Conservation (phyloP, 768 basidiomycete species). For the Termitomyces sp. region DNA sequence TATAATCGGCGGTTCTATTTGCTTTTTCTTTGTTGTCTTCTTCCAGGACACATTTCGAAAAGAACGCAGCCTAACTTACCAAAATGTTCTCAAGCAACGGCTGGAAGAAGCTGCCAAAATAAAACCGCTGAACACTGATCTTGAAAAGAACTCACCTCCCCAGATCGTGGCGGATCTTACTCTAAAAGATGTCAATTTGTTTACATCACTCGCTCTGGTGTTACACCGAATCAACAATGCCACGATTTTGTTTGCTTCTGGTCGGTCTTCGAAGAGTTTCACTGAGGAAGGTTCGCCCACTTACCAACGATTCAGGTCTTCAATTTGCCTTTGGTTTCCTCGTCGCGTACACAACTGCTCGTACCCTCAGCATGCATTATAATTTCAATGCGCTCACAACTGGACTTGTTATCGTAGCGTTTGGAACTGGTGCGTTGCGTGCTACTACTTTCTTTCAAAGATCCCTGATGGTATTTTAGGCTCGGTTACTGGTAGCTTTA, state of each 20-base stretch:
- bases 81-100: slow-evolving; percentile 50
- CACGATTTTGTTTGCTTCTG: slow-evolving; percentile 57
- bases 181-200: slow-evolving; percentile 69
- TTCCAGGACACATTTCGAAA: slow-evolving; percentile 82
- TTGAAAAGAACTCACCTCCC: slow-evolving; percentile 22
- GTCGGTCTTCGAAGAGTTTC: slow-evolving; percentile 26
- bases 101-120: slow-evolving; percentile 16
- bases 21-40: slow-evolving; percentile 53
- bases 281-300: not conserved
- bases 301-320: slow-evolving; percentile 37
- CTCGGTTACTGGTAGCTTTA: slow-evolving; percentile 31
- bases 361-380: slow-evolving; percentile 62
- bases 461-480: slow-evolving; percentile 19
- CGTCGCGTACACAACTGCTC: slow-evolving; percentile 67
- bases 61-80: slow-evolving; percentile 80
- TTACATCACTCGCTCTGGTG: slow-evolving; percentile 55
- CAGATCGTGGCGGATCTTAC: slow-evolving; percentile 40
- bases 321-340: slow-evolving; percentile 68
- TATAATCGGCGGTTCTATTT: slow-evolving; percentile 49
- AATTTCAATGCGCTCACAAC: slow-evolving; percentile 62
- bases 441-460: not conserved
- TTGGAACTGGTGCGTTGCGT: slow-evolving; percentile 57
- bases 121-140: not conserved
- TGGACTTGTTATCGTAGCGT: slow-evolving; percentile 72
- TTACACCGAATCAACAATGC: slow-evolving; percentile 63